Evolutionary conservation across 495 filamentous ascomycete genomes (phyloP), one percentile per base, ranked within the genome.

Genomic region (Lasiosphaeria ovina): DNA sequence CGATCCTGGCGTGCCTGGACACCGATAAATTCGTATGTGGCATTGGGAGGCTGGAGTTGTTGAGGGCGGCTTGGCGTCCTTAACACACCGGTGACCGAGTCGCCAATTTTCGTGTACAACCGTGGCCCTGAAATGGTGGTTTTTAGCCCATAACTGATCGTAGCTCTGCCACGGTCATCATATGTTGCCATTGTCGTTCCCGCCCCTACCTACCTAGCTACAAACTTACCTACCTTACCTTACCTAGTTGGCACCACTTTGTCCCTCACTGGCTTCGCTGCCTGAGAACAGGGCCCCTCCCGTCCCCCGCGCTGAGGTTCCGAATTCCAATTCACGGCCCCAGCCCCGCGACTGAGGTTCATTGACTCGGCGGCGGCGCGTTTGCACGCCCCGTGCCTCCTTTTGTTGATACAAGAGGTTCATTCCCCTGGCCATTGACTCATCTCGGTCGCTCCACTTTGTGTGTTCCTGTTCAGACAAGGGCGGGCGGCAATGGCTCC

Each of bases 401-500:
- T 24, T 51, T 35, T 54, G 14, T 6, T 36, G 35, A 34, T 50
- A 36, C 51, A 54, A 45, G 40, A 40, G 12, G 35, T 12, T 47
- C 54, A 51, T 50, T n/a, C 35, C 54, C 51, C 35, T 34, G 47
- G 12, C 9, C 40, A 36, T 55, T 65, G 62, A 65, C 17, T 65
- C 62, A 67, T 52, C n/a, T 2, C 10, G 11, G 42, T 24, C 52
- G 48, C 48, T 67, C 62, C 53, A 59, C 62, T 59, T 59, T 48
- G 32, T 56, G 31, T 35, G 35, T 63, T 51, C 50, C 60, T 42
- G 24, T 11, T 54, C 52, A 40, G 58, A 67, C 10, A 24, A 24
- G 24, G 24, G 24, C 24, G 24, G 24, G 24, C 24, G 24, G 24
- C 24, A 24, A 51, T 56, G 60, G 8, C 44, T 11, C 34, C 24